These are phyloP conservation scores for Cutaneotrichosporon cavernicola DNA, from an alignment of 1,284 basidiomycete genomes.

Conservation along the genomic window DNA sequence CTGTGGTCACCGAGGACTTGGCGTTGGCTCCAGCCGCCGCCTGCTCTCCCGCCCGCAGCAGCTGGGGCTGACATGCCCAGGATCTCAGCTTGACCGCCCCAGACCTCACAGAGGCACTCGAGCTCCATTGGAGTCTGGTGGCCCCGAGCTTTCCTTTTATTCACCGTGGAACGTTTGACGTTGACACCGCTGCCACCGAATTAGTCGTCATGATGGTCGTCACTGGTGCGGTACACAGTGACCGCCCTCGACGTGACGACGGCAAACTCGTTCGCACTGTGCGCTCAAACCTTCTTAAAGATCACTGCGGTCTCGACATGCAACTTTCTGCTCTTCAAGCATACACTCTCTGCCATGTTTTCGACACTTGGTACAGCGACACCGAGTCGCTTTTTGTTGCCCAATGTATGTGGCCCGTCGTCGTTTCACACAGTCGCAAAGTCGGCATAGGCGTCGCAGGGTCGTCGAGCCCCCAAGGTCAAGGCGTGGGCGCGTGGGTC, in stretches of 20 bases:
- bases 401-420: constrained; percentile 47
- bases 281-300: constrained; percentile 37
- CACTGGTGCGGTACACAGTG: constrained; percentile 27
- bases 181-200: constrained; percentile 32
- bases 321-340: constrained; percentile 41
- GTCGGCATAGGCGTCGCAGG: constrained; percentile 43
- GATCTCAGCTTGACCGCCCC: constrained; percentile 27
- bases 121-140: constrained; percentile 36
- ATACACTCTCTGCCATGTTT: constrained; percentile 42
- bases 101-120: constrained; percentile 31
- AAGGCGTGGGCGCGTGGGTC: constrained; percentile 38
- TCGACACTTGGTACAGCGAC: constrained; percentile 44
- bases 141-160: constrained; percentile 46
- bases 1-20: constrained; percentile 6
- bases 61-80: constrained; percentile 12
- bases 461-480: constrained; percentile 19
- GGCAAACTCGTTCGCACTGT: constrained; percentile 28
- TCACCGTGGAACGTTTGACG: constrained; percentile 43
- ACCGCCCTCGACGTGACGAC: constrained; percentile 12
- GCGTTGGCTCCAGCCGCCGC: constrained; percentile 7
- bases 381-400: constrained; percentile 41
- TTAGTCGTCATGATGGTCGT: constrained; percentile 45
- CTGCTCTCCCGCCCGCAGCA: constrained; percentile 4
- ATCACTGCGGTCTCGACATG: constrained; percentile 40
- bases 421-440: constrained; percentile 43